Conservation (phyloP, 768 basidiomycete species). For the Xerocomus potaroensis region DNA sequence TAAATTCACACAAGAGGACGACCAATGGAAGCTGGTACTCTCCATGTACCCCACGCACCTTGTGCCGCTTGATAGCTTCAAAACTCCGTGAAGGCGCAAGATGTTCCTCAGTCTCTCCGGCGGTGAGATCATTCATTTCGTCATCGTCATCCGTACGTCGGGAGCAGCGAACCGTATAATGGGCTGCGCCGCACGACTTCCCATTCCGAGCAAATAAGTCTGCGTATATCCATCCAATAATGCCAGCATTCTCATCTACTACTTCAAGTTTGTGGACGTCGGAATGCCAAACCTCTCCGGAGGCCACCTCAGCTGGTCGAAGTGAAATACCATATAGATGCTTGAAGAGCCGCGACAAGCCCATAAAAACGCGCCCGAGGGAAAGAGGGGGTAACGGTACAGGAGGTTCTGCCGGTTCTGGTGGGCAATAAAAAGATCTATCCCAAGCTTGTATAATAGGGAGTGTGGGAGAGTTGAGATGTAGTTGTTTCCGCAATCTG, state of each 20-base stretch:
- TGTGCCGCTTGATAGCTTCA: constrained; percentile 57
- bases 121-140: constrained; percentile 53
- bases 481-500: constrained; percentile 68
- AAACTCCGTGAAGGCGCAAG: constrained; percentile 55
- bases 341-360: constrained; percentile 83
- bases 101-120: constrained; percentile 36
- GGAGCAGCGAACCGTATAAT: constrained; percentile 96
- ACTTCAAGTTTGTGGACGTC: constrained; percentile 93
- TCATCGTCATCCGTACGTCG: constrained; percentile 92
- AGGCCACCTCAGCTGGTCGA: constrained; percentile 59
- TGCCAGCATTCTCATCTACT: constrained; percentile 79
- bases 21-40: constrained; percentile 87
- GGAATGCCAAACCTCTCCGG: constrained; percentile 86
- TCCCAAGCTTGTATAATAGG: constrained; percentile 93
- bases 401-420: constrained; percentile 71
- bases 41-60: constrained; percentile 58
- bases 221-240: constrained; percentile 93
- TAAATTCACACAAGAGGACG: constrained; percentile 87
- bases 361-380: constrained; percentile 88
- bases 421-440: constrained; percentile 87
- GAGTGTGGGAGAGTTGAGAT: constrained; percentile 52
- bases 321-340: constrained; percentile 84
- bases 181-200: constrained; percentile 89
- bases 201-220: constrained; percentile 84
- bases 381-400: constrained; percentile 72